Evolutionary conservation across 2,329 filamentous ascomycete species (phyloP), one percentile per base, ranked within the genome.

Genomic region (Aspergillus felis): DNA sequence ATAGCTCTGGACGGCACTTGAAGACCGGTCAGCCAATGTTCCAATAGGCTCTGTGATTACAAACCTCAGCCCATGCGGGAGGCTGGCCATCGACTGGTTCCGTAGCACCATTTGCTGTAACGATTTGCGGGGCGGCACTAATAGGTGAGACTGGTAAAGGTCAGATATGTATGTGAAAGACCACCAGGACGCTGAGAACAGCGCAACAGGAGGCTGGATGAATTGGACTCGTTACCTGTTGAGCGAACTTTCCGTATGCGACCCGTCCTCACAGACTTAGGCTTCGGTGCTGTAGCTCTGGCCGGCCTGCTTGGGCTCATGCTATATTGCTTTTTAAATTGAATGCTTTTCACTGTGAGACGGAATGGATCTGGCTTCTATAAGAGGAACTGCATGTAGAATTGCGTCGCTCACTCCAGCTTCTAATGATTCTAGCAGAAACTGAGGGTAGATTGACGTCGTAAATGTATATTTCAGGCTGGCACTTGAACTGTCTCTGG

Each of bases 11-110:
- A 0, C 64, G 58, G 12, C n/a, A 51, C 64, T 64, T 47, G 10
- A 38, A 47, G 22, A 27, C 3, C 87, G 80, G 73, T 73, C 64
- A 71, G 28, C 12, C 22, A 27, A 29, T 25, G 32, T 61, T 54
- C 59, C 53, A 27, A 5, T 53, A 42, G 24, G 14, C 22, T 29
- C 12, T 17, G 14, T 51, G 32, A 10, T n/a, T 14, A 56, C 61
- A 27, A 59, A 71, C 76, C 4, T 82, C 75, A 0, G 85, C 79
- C 83, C 84, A 88, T 0, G 85, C 80, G 10, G 75, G 71, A 6
- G 84, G 83, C 1, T 64, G 46, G n/a, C 68, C 72, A 27, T 64
- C 55, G 14, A 69, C 59, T 3, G 35, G 50, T 24, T 22, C 47
- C 0, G 27, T 14, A 22, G n/a, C 14, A 7, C 3, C 14, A 38